Base-by-base conservation (phyloP, 139 green algal genomes). In the Chlorella sp. region DNA sequence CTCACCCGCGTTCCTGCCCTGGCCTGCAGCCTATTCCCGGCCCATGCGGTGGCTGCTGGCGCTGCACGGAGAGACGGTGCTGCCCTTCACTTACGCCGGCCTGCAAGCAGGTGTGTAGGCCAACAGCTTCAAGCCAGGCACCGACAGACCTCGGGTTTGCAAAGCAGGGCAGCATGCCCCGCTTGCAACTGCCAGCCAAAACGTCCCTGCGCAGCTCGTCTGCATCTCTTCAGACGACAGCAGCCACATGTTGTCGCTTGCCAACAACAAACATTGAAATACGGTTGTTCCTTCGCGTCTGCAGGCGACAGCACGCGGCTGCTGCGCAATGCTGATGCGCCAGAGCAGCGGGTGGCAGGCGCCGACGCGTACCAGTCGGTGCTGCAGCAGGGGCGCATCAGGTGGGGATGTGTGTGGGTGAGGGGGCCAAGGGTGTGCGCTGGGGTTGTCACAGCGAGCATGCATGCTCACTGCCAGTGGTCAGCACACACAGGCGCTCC, bases 1-100 rank as follows among this genome's bases (percentile, higher is more conserved):
- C 30, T 67, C n/a, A 30, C 16, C 23, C 51, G 16, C 56, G 1
- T 28, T 6, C 17, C 30, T 6, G 26, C 30, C n/a, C 34, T 64
- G 21, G 3, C 39, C 34, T 28, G 75, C 87, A 11, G 85, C 93
- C 9, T 99, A 96, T 92, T 96, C 89, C 44, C 92, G 97, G 3
- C 97, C 97, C 0, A 65, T 99, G 87, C 91, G 97, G 57, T 99
- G 96, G 97, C 90, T 99, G 75, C 84, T 99, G 67, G 97, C 95
- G 3, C 78, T 99, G 87, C 97, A 99, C 75, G 97, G 97, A 32
- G 85, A 88, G 56, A 68, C 56, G 1, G 80, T 92, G 62, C 71
- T 99, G 68, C 93, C 94, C 57, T 94, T 99, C 65, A 39, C 60
- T 6, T 94, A 89, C 65, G 92, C 82, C 17, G 88, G 85, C 21